Evolutionary conservation across 179 eudicot genomes (phyloP).

Genomic region (Carnegiea gigantea): DNA sequence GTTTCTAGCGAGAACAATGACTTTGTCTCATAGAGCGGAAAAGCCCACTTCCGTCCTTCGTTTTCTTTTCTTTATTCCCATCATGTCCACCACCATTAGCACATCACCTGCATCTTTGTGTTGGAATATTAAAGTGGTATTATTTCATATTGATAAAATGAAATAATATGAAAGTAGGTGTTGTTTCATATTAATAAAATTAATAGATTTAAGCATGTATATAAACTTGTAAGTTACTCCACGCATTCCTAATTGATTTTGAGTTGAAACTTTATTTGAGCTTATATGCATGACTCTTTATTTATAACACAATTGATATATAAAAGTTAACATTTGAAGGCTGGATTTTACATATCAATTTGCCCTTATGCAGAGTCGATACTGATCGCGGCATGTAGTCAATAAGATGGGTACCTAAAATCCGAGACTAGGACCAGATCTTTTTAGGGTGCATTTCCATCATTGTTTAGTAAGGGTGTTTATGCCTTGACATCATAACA

Average conservation of each 20-base stretch:
- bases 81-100: background rate
- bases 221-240: no score
- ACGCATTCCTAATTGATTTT: no score
- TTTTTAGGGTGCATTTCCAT: constrained; percentile 50
- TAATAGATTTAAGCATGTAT: no score
- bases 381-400: constrained; percentile 30
- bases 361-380: constrained; percentile 46
- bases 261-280: no score
- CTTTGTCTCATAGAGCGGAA: background rate
- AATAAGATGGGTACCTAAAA: constrained; percentile 23
- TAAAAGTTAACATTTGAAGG: background rate
- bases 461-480: constrained; percentile 53
- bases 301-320: no score
- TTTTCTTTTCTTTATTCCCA: constrained; percentile 8
- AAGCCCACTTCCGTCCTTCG: constrained; percentile 4
- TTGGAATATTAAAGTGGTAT: no score
- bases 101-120: constrained; percentile 18
- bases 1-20: background rate
- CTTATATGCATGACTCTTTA: no score
- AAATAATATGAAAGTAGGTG: no score
- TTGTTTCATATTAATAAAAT: no score
- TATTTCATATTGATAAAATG: no score
- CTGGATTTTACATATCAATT: constrained; percentile 32
- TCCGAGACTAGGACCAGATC: constrained; percentile 39
- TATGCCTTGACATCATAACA: no score